Evolutionary conservation across 2,329 filamentous ascomycete genomes (phyloP), one percentile per base, ranked within the genome.

Genomic region (Parastagonospora avenae): DNA sequence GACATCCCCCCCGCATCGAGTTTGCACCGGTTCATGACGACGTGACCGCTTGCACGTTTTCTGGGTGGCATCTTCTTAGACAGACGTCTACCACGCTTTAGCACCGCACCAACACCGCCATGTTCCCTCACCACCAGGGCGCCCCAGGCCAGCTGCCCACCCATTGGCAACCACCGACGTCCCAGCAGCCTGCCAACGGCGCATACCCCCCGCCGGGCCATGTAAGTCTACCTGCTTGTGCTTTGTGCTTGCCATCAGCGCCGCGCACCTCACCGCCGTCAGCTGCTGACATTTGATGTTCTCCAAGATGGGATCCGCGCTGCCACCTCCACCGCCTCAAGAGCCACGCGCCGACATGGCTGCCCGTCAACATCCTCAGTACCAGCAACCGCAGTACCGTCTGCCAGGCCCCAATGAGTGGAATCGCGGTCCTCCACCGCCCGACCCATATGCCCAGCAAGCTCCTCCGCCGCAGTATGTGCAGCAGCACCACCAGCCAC

Each of bases 361-460:
- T 47, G 71, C 73, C 31, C 70, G 77, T 48, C 76, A 78, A 63
- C 75, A 77, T 53, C 71, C 74, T 41, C 73, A 72, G 47, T 74
- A 77, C 51, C 59, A 75, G 54, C 76, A 79, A 55, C 76, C 79
- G 55, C 63, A 60, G 27, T 79, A 79, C 60, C 76, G 76, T 45
- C 68, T 78, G 49, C 77, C 77, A 32, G 74, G 77, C 36, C 78
- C 77, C 49, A 72, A 75, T 51, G 73, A 76, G 74, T 79, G 74
- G 79, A 77, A 62, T 59, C 70, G 50, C 54, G 71, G 57, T 9
- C 66, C 67, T 49, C 74, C 74, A 46, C 75, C 72, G 10, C 66
- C 63, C 39, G 71, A 77, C 50, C 70, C 74, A 41, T 75, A 76
- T 57, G 62, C 65, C 49, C 71, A 63, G 51, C 74, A 74, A 44